Base-by-base conservation (phyloP, 2,329 filamentous ascomycete genomes). In the Aciculosporium take region DNA sequence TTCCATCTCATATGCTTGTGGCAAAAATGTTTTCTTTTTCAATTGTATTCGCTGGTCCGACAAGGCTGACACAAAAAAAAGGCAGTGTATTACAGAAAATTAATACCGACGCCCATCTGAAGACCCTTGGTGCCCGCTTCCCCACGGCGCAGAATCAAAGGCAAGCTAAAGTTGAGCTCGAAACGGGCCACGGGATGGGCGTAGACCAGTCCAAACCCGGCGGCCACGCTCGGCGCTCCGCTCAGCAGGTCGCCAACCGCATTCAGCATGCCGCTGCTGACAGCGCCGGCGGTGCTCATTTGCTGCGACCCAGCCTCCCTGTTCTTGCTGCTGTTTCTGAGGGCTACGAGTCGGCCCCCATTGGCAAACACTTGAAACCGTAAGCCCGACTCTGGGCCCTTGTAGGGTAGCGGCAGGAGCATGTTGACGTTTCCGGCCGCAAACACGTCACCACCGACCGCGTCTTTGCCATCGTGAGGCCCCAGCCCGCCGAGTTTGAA, bases 31-130 rank as follows among this genome's bases (percentile, higher is more conserved):
- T 30, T 30, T 6, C 29, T 17, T 6, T n/a, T 17, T 7, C 13
- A n/a, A n/a, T n/a, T n/a, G n/a, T n/a, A n/a, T n/a, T n/a, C n/a
- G n/a, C n/a, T n/a, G n/a, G n/a, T n/a, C n/a, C n/a, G n/a, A n/a
- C n/a, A n/a, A n/a, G n/a, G n/a, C n/a, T n/a, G n/a, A n/a, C n/a
- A n/a, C n/a, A n/a, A n/a, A n/a, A n/a, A n/a, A n/a, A n/a, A n/a
- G n/a, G n/a, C n/a, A n/a, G 3, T 17, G 24, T 34, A 17, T 47
- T 82, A 96, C 71, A 96, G 65, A 59, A 98, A 95, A 64, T 84
- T 93, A 56, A 98, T 87, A 38, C 91, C 91, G 31, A 98, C 85
- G n/a, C 91, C 91, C 53, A 98, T 80, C 59, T 91, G 87, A 48
- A 98, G 57, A 1, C 91, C 91, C 65, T 98, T 98, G 42, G 89